Evolutionary conservation across 257 asterid species (phyloP).

Genomic region (Plectranthus barbatus): DNA sequence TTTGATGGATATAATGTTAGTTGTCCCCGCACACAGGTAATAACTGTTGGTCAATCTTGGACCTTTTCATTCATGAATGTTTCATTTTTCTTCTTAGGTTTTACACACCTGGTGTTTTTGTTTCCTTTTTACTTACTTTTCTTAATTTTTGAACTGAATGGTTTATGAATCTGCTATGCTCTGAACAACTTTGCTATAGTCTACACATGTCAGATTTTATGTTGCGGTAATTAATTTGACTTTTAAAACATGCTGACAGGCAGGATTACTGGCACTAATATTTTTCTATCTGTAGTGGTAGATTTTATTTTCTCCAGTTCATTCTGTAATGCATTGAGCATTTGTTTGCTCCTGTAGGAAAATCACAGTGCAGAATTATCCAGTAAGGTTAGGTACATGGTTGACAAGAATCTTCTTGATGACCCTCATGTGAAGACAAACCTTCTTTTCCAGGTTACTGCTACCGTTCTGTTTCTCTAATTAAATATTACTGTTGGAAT

Average conservation of each 20-base stretch:
- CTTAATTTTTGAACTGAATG: background rate
- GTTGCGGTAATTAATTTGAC: background rate
- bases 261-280: too few relatives aligned
- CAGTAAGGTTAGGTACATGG: conserved; percentile 58
- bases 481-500: conserved; percentile 6
- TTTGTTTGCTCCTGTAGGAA: conserved; percentile 45
- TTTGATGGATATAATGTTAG: background rate
- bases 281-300: too few relatives aligned
- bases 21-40: conserved; percentile 2
- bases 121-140: background rate
- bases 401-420: conserved; percentile 80
- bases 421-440: conserved; percentile 98
- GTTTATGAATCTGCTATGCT: too few relatives aligned
- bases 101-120: too few relatives aligned
- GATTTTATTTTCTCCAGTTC: too few relatives aligned
- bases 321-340: background rate
- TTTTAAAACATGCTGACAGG: too few relatives aligned
- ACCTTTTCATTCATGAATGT: background rate
- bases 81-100: background rate
- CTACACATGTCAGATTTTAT: background rate
- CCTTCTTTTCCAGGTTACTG: conserved; percentile 82
- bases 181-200: background rate
- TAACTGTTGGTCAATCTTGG: background rate
- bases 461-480: conserved; percentile 12
- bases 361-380: conserved; percentile 69